Percentiles rank a stretch among this genome's conserved stretches.
Conservation (phyloP, 2,329 filamentous ascomycete genomes). For the Tricladium varicosporioides region DNA sequence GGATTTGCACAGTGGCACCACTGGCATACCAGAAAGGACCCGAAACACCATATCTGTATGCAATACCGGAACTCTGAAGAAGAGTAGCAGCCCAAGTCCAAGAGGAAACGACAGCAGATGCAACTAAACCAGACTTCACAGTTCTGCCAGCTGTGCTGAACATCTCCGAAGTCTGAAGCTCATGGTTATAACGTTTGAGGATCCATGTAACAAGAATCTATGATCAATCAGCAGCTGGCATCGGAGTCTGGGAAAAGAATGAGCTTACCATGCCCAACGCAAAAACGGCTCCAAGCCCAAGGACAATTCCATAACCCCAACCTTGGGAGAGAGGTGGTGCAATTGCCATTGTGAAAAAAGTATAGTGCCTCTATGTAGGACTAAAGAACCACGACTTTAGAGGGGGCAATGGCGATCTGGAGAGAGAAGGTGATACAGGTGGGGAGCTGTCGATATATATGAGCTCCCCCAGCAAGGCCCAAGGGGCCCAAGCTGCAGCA, state of each 20-base stretch:
- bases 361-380: neutral
- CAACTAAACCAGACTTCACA: slow-evolving; percentile 85
- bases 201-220: slow-evolving; percentile 36
- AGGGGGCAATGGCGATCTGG: neutral
- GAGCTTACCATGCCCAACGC: slow-evolving; percentile 58
- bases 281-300: slow-evolving; percentile 59
- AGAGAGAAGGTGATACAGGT: neutral
- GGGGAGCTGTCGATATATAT: neutral
- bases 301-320: slow-evolving; percentile 63
- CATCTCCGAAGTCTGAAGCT: slow-evolving; percentile 88
- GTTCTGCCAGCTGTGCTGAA: slow-evolving; percentile 86
- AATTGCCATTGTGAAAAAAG: slow-evolving; percentile 29
- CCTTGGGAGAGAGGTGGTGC: slow-evolving; percentile 36
- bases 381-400: neutral
- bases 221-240: neutral
- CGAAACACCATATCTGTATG: slow-evolving; percentile 72
- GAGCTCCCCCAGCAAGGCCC: too few species aligned
- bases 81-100: slow-evolving; percentile 93
- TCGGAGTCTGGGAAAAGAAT: neutral
- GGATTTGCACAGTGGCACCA: slow-evolving; percentile 80
- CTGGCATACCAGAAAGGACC: slow-evolving; percentile 66
- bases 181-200: slow-evolving; percentile 59
- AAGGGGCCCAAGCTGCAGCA: too few species aligned
- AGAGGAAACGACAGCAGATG: slow-evolving; percentile 84
- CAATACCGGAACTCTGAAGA: slow-evolving; percentile 76